These are phyloP conservation scores for Monosporascus ibericus DNA, from an alignment of 2,329 filamentous ascomycete genomes.

Conservation along the genomic window DNA sequence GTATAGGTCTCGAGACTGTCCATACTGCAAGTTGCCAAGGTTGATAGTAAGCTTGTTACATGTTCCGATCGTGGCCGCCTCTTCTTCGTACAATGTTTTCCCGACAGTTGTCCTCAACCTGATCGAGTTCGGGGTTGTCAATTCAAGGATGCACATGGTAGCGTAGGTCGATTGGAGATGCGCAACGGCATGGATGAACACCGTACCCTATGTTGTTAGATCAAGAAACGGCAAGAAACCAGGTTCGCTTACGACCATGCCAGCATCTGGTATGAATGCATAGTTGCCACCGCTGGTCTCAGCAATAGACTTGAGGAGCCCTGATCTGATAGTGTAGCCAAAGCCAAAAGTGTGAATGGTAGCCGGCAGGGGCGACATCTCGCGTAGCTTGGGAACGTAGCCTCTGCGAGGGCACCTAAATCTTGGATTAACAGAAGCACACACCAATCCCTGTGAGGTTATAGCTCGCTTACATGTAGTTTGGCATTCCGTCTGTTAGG, in stretches of 20 bases:
- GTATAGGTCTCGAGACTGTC: slow-evolving; percentile 53
- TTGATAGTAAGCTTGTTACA: slow-evolving; percentile 29
- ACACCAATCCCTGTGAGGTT: background rate
- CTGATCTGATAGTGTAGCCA: slow-evolving; percentile 42
- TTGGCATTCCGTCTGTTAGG: slow-evolving; percentile 50
- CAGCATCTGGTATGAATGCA: slow-evolving; percentile 54
- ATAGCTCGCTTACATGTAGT: slow-evolving; percentile 35
- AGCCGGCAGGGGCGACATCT: slow-evolving; percentile 33
- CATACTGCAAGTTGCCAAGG: slow-evolving; percentile 51
- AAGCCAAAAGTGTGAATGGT: slow-evolving; percentile 51
- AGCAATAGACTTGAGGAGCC: slow-evolving; percentile 53
- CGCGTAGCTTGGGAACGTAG: slow-evolving; percentile 48
- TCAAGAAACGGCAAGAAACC: background rate
- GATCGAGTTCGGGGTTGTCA: slow-evolving; percentile 33
- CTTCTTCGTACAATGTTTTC: slow-evolving; percentile 29
- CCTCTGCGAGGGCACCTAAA: slow-evolving; percentile 41
- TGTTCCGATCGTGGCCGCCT: slow-evolving; percentile 14
- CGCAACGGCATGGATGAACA: slow-evolving; percentile 56
- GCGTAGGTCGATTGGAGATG: slow-evolving; percentile 56
- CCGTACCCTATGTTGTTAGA: slow-evolving; percentile 39
- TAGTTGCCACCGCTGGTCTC: slow-evolving; percentile 53
- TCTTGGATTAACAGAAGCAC: background rate
- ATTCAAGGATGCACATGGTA: slow-evolving; percentile 35
- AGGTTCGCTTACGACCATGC: slow-evolving; percentile 46
- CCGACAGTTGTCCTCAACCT: slow-evolving; percentile 34